Evolutionary conservation across 257 asterid genomes (phyloP).

Genomic region (Solanum verrucosum): DNA sequence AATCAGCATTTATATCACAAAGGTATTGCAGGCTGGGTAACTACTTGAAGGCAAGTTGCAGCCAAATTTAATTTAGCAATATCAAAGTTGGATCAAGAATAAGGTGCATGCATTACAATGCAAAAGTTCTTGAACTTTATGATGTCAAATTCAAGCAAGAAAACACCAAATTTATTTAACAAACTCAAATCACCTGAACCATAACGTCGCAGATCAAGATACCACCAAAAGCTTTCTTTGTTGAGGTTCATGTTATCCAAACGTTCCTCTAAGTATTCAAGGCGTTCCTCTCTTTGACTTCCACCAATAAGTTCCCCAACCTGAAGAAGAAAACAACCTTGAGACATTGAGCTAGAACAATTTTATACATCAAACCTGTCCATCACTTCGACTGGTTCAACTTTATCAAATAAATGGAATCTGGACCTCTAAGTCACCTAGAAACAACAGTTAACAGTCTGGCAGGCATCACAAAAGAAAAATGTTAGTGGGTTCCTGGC

Average conservation of each 20-base stretch:
- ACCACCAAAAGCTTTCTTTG: conserved; percentile 98
- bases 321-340: conserved; percentile 24
- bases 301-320: conserved; percentile 98
- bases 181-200: conserved; percentile 57
- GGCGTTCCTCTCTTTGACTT: conserved; percentile 98
- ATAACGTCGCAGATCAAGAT: conserved; percentile 91
- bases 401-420: not conserved
- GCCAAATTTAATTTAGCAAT: not conserved
- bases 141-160: not conserved
- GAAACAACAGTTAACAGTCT: not conserved
- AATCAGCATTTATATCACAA: not conserved
- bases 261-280: conserved; percentile 67
- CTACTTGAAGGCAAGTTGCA: not conserved
- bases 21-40: not conserved
- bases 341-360: not conserved
- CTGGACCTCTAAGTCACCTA: not conserved
- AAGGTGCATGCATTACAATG: not conserved
- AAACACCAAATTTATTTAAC: not conserved
- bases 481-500: not conserved
- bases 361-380: not conserved
- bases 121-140: not conserved
- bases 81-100: not conserved
- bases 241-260: conserved; percentile 79
- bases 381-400: not conserved
- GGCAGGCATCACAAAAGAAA: not conserved